Evolutionary conservation across 2,329 filamentous ascomycete species (phyloP), one percentile per base, ranked within the genome.

Genomic region (Coleophoma crateriformis): DNA sequence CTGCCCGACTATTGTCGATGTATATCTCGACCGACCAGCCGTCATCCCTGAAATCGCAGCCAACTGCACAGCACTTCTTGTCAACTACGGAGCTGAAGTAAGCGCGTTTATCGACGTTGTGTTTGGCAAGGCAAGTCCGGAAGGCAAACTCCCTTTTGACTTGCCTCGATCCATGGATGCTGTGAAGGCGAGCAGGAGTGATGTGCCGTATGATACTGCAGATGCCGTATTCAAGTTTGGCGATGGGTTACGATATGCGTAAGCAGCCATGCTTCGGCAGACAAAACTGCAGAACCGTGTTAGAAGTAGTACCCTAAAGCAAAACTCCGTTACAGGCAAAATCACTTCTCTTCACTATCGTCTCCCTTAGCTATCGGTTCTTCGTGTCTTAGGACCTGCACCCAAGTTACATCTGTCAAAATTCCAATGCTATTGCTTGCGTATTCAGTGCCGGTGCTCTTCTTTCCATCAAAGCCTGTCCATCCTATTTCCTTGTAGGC

Each of bases 101-200:
- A 66, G 71, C 1, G 72, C 71, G 0, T 72, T 74, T 49, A 53
- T 76, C 4, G 72, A 75, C 50, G 62, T 75, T 1, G 51, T 73
- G 1, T 69, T 75, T 48, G 65, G 64, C 0, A 54, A 64, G 1
- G 64, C 62, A 7, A 56, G 58, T 12, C 74, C 74, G 0, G 56
- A 68, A 49, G 73, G 74, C 0, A 68, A 63, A 58, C 51, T 76
- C 50, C 73, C 73, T 0, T 75, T 75, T 57, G 74, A 77, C 56
- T 48, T 78, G 33, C 73, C 75, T 1, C 56, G 68, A 11, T 73
- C 70, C 6, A 67, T 68, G 54, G 65, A 61, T 41, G 74, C 73
- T 1, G 74, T 74, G 0, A 65, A 68, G 42, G 65, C 17, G 39
- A 41, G 39, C 39, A 41, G 39, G 39, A 39, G 37, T 39, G 37